phyloP scores from a whole-genome alignment of 75 land plant genomes.

The Sequoia sempervirens region DNA sequence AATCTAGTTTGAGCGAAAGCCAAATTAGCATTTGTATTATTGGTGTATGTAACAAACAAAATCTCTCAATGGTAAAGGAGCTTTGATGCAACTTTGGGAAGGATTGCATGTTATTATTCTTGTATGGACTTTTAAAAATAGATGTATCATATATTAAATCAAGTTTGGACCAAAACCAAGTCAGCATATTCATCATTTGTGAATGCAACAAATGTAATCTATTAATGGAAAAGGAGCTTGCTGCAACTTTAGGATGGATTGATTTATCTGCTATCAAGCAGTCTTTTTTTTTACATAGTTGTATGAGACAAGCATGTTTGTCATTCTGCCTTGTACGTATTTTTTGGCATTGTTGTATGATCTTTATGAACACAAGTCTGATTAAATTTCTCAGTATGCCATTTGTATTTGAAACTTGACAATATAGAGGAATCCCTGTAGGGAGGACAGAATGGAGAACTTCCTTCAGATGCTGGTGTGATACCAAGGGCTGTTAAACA shows the following conservation, averaged over 20 bases:
- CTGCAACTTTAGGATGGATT: background rate
- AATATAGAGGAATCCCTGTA: conserved; percentile 8
- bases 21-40: background rate
- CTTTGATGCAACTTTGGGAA: background rate
- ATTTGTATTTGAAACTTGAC: background rate
- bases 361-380: background rate
- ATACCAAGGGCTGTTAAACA: conserved; percentile 83
- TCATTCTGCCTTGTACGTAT: background rate
- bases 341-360: background rate
- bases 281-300: background rate
- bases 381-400: background rate
- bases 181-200: background rate
- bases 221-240: background rate
- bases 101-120: background rate
- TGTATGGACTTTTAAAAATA: too few species aligned
- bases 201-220: background rate
- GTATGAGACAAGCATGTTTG: background rate
- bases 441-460: conserved; percentile 53
- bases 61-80: background rate
- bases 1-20: background rate
- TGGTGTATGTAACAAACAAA: background rate
- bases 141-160: background rate
- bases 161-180: background rate
- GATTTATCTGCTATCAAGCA: background rate
- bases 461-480: conserved; percentile 83